Conservation (phyloP, 2,329 filamentous ascomycete genomes). For the Mycosphaerella sp. region DNA sequence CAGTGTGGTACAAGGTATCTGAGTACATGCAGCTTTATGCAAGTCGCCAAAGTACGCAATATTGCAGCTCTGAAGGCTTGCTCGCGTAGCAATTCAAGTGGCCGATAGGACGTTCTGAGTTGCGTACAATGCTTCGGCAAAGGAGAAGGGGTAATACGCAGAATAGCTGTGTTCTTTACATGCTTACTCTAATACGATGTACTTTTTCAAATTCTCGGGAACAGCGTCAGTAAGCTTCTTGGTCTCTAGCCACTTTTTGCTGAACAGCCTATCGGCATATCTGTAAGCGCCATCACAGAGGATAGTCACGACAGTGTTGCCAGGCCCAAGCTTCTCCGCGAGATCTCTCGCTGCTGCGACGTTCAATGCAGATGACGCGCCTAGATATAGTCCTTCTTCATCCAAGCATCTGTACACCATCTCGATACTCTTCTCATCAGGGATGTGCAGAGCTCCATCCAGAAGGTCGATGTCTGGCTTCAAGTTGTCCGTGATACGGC, state of each 20-base stretch:
- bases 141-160: no score
- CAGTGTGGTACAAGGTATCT: no score
- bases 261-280: conserved; percentile 92
- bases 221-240: conserved; percentile 79
- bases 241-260: conserved; percentile 76
- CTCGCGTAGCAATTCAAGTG: no score
- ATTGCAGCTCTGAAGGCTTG: no score
- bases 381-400: conserved; percentile 91
- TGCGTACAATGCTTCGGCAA: no score
- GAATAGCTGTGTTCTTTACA: not conserved
- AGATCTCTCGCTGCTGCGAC: conserved; percentile 94
- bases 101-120: no score
- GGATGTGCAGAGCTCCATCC: conserved; percentile 77
- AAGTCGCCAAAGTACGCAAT: no score
- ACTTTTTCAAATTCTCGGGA: conserved; percentile 80
- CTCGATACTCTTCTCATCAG: conserved; percentile 89
- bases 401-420: conserved; percentile 97
- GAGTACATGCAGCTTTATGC: no score
- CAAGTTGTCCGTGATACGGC: conserved; percentile 92
- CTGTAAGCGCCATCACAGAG: conserved; percentile 96
- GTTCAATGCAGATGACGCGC: conserved; percentile 88
- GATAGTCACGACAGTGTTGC: conserved; percentile 87
- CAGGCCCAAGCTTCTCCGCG: conserved; percentile 79
- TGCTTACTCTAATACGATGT: conserved; percentile 75
- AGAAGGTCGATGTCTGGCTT: conserved; percentile 74